Evolutionary conservation across 1,139 yeast species (phyloP).

Genomic region (Debaryomyces coudertii): DNA sequence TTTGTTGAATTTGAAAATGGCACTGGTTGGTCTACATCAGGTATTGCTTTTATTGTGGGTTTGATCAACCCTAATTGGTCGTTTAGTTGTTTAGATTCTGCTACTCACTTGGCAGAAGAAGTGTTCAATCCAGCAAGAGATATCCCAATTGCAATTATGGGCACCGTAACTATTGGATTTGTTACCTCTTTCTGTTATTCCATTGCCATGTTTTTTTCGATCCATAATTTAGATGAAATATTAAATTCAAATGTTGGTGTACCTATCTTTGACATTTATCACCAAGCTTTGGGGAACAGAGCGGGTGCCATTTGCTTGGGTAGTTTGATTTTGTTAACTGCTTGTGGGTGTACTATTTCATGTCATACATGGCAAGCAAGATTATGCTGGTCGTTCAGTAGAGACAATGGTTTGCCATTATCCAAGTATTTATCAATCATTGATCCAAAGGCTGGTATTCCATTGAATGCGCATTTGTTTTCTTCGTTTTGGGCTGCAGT

Average conservation of each 20-base stretch:
- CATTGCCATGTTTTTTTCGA: slow-evolving; percentile 47
- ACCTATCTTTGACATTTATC: slow-evolving; percentile 45
- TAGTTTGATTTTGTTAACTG: slow-evolving; percentile 39
- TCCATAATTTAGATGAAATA: slow-evolving; percentile 35
- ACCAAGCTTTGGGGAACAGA: slow-evolving; percentile 39
- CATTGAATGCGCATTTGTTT: slow-evolving; percentile 49
- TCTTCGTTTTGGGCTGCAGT: slow-evolving; percentile 43
- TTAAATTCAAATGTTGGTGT: slow-evolving; percentile 36
- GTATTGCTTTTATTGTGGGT: slow-evolving; percentile 49
- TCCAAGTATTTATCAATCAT: slow-evolving; percentile 45
- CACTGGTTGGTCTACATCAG: slow-evolving; percentile 46
- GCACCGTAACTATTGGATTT: slow-evolving; percentile 47
- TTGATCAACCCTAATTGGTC: slow-evolving; percentile 50
- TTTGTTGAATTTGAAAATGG: slow-evolving; percentile 40
- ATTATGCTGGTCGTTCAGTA: slow-evolving; percentile 79
- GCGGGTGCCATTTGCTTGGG: slow-evolving; percentile 45
- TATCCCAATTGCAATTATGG: slow-evolving; percentile 46
- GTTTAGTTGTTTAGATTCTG: slow-evolving; percentile 47
- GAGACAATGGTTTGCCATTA: slow-evolving; percentile 59
- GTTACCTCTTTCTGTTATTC: slow-evolving; percentile 43
- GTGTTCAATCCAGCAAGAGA: slow-evolving; percentile 38
- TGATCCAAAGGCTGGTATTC: slow-evolving; percentile 48
- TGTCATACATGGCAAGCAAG: slow-evolving; percentile 58
- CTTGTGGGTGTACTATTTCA: slow-evolving; percentile 45
- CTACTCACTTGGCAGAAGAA: slow-evolving; percentile 49